phyloP scores from a whole-genome alignment of 768 basidiomycete genomes.

The Postia placenta region DNA sequence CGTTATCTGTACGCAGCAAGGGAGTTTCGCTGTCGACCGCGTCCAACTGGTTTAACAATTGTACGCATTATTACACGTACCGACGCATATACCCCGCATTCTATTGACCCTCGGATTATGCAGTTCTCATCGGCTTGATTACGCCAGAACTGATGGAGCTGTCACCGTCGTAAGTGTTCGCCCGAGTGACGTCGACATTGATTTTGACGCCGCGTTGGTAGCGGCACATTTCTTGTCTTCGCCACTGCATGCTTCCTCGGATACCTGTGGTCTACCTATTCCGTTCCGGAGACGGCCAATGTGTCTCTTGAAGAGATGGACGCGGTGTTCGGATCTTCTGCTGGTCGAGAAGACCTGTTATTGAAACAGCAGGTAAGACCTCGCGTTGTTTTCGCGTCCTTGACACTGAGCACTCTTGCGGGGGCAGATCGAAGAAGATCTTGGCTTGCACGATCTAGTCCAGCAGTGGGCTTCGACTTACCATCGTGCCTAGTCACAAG shows the following conservation, averaged over 20 bases:
- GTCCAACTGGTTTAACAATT: constrained; percentile 85
- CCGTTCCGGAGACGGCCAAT: constrained; percentile 74
- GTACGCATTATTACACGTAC: too few relatives aligned
- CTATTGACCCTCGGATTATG: background rate
- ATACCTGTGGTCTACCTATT: constrained; percentile 64
- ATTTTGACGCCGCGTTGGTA: constrained; percentile 25
- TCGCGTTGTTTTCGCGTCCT: background rate
- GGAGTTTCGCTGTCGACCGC: constrained; percentile 82
- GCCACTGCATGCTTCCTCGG: constrained; percentile 56
- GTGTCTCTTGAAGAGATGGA: constrained; percentile 76
- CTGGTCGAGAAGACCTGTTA: constrained; percentile 45
- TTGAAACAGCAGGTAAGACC: constrained; percentile 47
- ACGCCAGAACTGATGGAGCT: constrained; percentile 60
- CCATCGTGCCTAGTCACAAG: too few relatives aligned
- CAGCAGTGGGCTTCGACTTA: constrained; percentile 18
- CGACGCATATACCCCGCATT: background rate
- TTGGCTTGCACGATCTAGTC: constrained; percentile 45
- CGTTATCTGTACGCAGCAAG: constrained; percentile 70
- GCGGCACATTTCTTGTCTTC: constrained; percentile 67
- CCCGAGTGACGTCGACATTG: constrained; percentile 1
- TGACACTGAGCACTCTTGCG: background rate
- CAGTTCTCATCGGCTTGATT: constrained; percentile 71
- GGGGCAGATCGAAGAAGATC: constrained; percentile 50
- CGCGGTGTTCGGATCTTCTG: constrained; percentile 54
- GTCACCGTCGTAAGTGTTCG: constrained; percentile 47